Base-by-base conservation (phyloP, 192 early-diverging fungal genomes). In the Coemansia biformis region DNA sequence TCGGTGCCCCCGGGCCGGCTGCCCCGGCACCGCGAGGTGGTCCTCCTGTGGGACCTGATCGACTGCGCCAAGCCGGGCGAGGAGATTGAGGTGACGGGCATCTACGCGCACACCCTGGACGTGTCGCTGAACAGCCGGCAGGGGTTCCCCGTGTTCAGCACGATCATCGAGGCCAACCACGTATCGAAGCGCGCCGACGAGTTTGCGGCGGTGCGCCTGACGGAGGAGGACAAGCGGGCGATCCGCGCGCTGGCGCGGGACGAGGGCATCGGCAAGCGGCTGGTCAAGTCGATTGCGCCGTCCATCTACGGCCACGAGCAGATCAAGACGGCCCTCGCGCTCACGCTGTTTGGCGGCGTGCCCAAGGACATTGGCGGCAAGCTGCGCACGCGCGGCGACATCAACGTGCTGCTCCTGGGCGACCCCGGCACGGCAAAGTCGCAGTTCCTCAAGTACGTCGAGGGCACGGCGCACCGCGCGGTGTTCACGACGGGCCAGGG, bases 231-330 rank as follows among this genome's bases (percentile, higher is more conserved):
- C 59, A 79, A 82, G 40, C 84, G 83, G 44, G 62, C 77, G 29
- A 89, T 98, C 51, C 68, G 84, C 15, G 56, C 68, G 3, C 77
- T 96, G 34, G 73, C 85, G 3, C 79, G 84, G 36, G 93, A 98
- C 64, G 79, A 83, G 23, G 51, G 68, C 37, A 87, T 98, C 37
- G 83, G 88, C 26, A 70, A 81, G 55, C 82, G 88, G 79, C 89
- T 98, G 43, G 84, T 96, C 53, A 87, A 88, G 67, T 87, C 84
- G 43, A 93, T 98, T 41, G 95, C 95, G 8, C 95, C 95, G 16
- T 98, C 95, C n/a, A 98, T 98, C 60, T 96, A 89, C 76, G 95
- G 95, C 22, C 95, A 98, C 62, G 92, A 96, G 40, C 87, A 96
- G 61, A 92, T 98, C 68, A 96, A 96, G 53, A 88, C 90, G 2